These are phyloP conservation scores for Crithidia fasciculata DNA, from an alignment of 208 protist species.

Conservation along the genomic window DNA sequence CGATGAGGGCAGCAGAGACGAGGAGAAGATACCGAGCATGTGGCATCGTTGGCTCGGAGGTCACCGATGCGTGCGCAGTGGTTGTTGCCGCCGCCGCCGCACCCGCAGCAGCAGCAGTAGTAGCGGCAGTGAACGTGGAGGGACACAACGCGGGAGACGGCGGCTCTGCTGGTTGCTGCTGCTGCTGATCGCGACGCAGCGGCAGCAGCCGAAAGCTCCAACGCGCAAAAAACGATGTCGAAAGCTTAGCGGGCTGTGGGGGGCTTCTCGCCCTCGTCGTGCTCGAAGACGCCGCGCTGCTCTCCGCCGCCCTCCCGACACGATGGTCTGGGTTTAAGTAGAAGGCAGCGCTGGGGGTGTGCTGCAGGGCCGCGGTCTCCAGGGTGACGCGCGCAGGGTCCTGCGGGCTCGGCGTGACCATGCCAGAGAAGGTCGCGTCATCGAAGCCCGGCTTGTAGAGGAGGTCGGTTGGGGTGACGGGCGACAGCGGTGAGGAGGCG, in stretches of 20 bases:
- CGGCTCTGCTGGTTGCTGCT: not conserved
- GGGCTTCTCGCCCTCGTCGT: not conserved
- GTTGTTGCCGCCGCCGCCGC: not conserved
- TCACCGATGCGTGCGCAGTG: not conserved
- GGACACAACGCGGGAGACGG: not conserved
- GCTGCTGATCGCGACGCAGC: not conserved
- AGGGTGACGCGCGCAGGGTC: not conserved
- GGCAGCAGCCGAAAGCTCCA: conserved; percentile 8
- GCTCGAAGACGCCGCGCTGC: not conserved
- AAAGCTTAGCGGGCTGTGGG: too few relatives aligned
- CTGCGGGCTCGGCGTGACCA: conserved; percentile 5
- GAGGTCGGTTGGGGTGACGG: not conserved
- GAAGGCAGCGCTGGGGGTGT: not conserved
- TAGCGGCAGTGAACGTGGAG: not conserved
- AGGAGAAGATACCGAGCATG: conserved; percentile 7
- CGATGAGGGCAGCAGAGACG: not conserved
- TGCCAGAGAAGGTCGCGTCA: conserved; percentile 1
- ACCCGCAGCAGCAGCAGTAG: not conserved
- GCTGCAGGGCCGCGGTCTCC: not conserved
- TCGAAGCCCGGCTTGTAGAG: conserved; percentile 5
- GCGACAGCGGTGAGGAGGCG: conserved; percentile 3
- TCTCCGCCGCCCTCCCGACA: not conserved
- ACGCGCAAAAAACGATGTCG: conserved; percentile 1
- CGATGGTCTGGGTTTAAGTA: not conserved
- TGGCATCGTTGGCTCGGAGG: not conserved